These are phyloP conservation scores for Cicer cuneatum DNA, from an alignment of 306 rosid genomes.

Conservation along the genomic window DNA sequence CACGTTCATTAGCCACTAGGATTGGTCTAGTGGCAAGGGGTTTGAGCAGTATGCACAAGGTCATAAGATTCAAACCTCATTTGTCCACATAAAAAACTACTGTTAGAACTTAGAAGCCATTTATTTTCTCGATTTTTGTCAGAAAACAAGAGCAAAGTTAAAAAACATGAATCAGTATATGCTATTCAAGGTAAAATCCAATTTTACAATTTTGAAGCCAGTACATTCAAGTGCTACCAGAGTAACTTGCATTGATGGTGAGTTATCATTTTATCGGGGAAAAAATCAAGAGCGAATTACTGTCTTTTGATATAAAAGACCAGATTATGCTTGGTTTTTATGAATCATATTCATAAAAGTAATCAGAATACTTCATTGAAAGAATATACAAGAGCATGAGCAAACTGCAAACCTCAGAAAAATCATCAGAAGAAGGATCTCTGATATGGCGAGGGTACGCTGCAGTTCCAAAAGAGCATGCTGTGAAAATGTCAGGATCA, in stretches of 20 bases:
- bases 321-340: not conserved
- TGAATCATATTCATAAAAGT: not conserved
- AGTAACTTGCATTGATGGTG: not conserved
- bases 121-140: not conserved
- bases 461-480: constrained; percentile 52
- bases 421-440: constrained; percentile 72
- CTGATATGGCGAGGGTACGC: constrained; percentile 66
- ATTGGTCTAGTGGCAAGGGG: too few relatives aligned
- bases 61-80: too few relatives aligned
- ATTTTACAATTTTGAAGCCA: constrained; percentile 7
- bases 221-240: constrained; percentile 13
- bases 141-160: not conserved
- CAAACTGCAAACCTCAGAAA: constrained; percentile 81
- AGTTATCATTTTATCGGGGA: not conserved
- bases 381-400: constrained; percentile 32
- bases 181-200: not conserved
- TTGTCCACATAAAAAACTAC: too few relatives aligned
- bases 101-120: not conserved
- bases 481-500: constrained; percentile 60
- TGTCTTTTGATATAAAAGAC: not conserved
- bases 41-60: too few relatives aligned
- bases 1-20: not conserved
- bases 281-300: not conserved
- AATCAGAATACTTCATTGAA: not conserved
- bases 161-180: constrained; percentile 12